These are phyloP conservation scores for Leucogyrophana mollusca DNA, from an alignment of 768 basidiomycete species.

Conservation along the genomic window DNA sequence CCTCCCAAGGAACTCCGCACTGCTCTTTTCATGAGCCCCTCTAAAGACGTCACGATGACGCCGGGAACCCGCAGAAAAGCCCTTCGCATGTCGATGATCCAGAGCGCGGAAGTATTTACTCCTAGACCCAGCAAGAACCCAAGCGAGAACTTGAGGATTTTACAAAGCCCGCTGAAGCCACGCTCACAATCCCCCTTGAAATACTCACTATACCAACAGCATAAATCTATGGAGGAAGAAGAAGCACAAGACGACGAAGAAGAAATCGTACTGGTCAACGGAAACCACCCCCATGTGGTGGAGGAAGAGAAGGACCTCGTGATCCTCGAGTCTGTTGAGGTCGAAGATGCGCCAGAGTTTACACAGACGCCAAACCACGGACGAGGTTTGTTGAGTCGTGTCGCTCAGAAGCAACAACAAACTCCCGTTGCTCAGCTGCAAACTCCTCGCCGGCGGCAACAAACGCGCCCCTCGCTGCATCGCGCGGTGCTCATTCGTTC, in stretches of 20 bases:
- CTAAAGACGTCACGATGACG: constrained; percentile 19
- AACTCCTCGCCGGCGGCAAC: constrained; percentile 24
- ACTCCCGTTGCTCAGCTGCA: constrained; percentile 6
- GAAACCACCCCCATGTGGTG: constrained; percentile 63
- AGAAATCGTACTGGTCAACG: constrained; percentile 61
- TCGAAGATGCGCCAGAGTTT: constrained; percentile 10
- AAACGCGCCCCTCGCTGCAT: constrained; percentile 51
- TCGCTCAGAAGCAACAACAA: constrained; percentile 7
- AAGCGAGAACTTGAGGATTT: constrained; percentile 58
- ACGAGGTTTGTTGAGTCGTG: not conserved
- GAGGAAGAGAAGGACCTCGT: constrained; percentile 71
- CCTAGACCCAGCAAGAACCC: constrained; percentile 61
- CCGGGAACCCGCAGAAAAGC: constrained; percentile 31
- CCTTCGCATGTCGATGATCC: constrained; percentile 73
- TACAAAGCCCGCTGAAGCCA: constrained; percentile 43
- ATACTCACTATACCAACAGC: constrained; percentile 1
- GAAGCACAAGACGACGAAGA: constrained; percentile 43
- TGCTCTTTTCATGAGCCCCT: constrained; percentile 48
- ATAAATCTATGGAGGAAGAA: constrained; percentile 5
- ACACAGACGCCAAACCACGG: not conserved
- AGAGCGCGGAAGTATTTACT: constrained; percentile 70
- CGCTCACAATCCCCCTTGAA: constrained; percentile 15
- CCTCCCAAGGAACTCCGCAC: constrained; percentile 71
- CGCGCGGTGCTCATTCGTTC: constrained; percentile 70
- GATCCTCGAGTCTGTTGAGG: constrained; percentile 68